A percentile compares a stretch with the other conserved stretches of the same genome.
These are phyloP conservation scores for Phytophthora fragariaefolia DNA, from an alignment of 352 stramenopile species.

Conservation along the genomic window DNA sequence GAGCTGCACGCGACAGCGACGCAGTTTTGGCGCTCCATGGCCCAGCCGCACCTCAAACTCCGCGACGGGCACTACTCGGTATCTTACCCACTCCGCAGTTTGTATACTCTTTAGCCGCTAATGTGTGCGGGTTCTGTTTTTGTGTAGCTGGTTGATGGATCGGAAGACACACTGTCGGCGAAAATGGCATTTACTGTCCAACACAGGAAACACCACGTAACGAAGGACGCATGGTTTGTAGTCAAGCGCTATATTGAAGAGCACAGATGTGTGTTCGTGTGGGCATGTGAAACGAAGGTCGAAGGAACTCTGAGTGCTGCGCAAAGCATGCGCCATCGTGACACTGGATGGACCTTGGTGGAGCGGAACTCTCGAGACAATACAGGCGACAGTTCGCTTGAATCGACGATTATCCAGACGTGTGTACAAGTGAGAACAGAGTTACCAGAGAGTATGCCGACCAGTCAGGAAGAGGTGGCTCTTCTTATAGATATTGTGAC, in stretches of 20 bases:
- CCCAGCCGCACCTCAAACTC: constrained; percentile 30
- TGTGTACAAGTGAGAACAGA: constrained; percentile 37
- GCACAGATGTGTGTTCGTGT: constrained; percentile 35
- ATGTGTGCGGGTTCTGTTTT: too few relatives aligned
- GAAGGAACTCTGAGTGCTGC: constrained; percentile 35
- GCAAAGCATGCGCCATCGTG: constrained; percentile 29
- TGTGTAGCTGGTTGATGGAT: constrained; percentile 28
- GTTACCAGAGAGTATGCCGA: constrained; percentile 24
- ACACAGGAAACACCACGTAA: constrained; percentile 29
- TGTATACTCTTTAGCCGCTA: too few relatives aligned
- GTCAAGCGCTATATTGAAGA: constrained; percentile 33
- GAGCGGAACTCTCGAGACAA: neutral
- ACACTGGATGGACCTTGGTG: constrained; percentile 34
- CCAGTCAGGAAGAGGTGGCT: constrained; percentile 34
- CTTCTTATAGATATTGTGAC: constrained; percentile 37
- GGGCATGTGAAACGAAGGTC: constrained; percentile 35
- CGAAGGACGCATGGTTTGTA: constrained; percentile 38
- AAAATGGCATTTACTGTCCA: constrained; percentile 42
- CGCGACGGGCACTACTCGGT: constrained; percentile 43
- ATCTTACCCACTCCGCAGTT: too few relatives aligned
- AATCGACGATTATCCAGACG: constrained; percentile 35
- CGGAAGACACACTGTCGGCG: constrained; percentile 38
- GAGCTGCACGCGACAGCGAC: constrained; percentile 25
- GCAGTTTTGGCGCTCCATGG: constrained; percentile 34
- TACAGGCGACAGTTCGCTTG: neutral